A percentile compares a stretch with the other conserved stretches of the same genome.
Conservation (phyloP, 306 rosid genomes). For the Vigna angularis region DNA sequence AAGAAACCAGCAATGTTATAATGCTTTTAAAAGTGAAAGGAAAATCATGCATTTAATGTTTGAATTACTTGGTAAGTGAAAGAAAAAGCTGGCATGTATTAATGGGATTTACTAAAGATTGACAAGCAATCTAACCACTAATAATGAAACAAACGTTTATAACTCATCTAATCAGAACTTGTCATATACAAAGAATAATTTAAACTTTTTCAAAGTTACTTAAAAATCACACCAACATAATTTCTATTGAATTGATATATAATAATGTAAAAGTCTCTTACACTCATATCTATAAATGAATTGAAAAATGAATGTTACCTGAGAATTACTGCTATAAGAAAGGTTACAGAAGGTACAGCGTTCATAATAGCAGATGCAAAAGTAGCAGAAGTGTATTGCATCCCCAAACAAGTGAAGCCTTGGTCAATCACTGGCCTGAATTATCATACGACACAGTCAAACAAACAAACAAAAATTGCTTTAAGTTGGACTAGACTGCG, state of each 20-base stretch:
- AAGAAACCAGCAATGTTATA: not conserved
- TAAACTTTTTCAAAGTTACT: too few species aligned
- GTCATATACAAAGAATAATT: too few species aligned
- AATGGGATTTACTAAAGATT: not conserved
- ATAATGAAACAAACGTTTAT: too few species aligned
- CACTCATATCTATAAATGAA: not conserved
- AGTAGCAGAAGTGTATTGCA: constrained; percentile 77
- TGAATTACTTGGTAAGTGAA: not conserved
- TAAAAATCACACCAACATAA: too few species aligned
- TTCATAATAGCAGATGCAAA: constrained; percentile 73
- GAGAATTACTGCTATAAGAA: constrained; percentile 60
- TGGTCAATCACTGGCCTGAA: constrained; percentile 76
- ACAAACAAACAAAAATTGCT: not conserved
- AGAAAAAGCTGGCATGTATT: too few species aligned
- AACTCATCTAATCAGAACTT: too few species aligned
- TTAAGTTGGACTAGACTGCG: not conserved
- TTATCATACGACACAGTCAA: not conserved
- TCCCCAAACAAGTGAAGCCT: constrained; percentile 67
- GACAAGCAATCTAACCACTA: not conserved
- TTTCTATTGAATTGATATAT: too few species aligned
- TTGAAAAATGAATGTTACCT: constrained; percentile 44
- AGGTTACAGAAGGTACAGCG: constrained; percentile 78
- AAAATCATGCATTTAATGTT: not conserved
- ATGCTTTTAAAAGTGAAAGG: not conserved
- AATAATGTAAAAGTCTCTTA: too few species aligned